Base-by-base conservation (phyloP, 208 protist genomes). In the Trypanosoma avium region DNA sequence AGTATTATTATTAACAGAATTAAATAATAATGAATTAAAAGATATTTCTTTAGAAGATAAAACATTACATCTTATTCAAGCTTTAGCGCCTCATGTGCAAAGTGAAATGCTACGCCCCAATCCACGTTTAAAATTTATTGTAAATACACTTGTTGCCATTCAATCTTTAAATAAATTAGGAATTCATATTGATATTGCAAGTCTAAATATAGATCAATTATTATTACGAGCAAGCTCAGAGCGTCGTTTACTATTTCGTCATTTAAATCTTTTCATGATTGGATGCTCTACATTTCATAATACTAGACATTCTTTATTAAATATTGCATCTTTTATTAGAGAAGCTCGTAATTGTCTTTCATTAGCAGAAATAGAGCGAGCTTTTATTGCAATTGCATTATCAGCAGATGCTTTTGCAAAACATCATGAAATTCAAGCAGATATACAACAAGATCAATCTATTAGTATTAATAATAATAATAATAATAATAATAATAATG, bases 221-320 rank as follows among this genome's bases (percentile, higher is more conserved):
- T 56, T 90, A 8, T 64, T 78, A 21, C 72, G 72, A 17, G 40
- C 48, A 2, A 61, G 66, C 12, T 46, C 61, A 29, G 74, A 80
- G n/a, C 70, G 70, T 6, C 47, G 55, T 7, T 40, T 82, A 46
- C 52, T 74, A 15, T 19, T 42, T 9, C 77, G 75, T 13, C 64
- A 82, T 43, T 17, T 45, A 26, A 64, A 75, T 24, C 40, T 70
- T 9, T 65, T 88, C 33, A 58, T 82, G 48, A 53, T 69, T 10
- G 45, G 75, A 1, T 78, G 65, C 4, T 55, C 64, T 8, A 61
- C 70, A 26, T 63, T 74, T 5, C 67, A 70, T 7, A 52, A 67
- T 36, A 62, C 70, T 32, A 67, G 71, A 3, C 29, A 45, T 21
- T 29, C 61, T 7, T 26, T 85, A 10, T 22, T 83, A 24, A 70